Evolutionary conservation across 176 grass and related monocot genomes (phyloP), one percentile per base, ranked within the genome.

Genomic region (Hsuehochloa calcarea): DNA sequence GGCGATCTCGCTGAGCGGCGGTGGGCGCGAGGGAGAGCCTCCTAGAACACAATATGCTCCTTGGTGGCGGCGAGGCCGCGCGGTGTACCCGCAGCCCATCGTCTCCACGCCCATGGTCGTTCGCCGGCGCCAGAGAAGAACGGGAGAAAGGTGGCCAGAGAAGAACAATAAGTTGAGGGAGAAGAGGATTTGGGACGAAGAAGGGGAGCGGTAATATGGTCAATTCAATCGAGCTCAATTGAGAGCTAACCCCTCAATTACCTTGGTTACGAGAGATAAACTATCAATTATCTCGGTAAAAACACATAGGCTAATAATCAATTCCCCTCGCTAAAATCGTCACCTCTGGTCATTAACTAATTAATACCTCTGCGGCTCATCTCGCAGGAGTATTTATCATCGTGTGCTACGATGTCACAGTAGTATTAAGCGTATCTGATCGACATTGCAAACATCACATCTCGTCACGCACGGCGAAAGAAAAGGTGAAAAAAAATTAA

Each of bases 31-130:
- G 35, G 12, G 93, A 86, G 19, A 98, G 88, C 96, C 73, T 98
- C 96, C 88, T 93, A 80, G 72, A 98, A 88, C 13, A 89, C 87
- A 15, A 87, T 65, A 27, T 87, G 85, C 51, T 93, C 89, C 60
- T 85, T 46, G 11, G 31, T 40, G 67, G 68, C 25, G 72, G 61
- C 72, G 23, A 1, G 47, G 38, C 12, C 35, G 23, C 25, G 10
- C 2, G 72, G 37, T n/a, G 66, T 72, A 34, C 61, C 51, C 19
- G 69, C 82, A 58, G 55, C 77, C 84, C 78, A 92, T 85, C 26
- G 90, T 59, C 75, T 92, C 84, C 12, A 92, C 87, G 51, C 81
- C 90, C 93, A 92, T 94, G 66, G 81, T 63, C 25, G 70, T 10
- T 63, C 34, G 80, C 20, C 67, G 35, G 20, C 34, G 54, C 19